Evolutionary conservation across 257 asterid species (phyloP), one percentile per base, ranked within the genome.

Genomic region (Ilex asprella): DNA sequence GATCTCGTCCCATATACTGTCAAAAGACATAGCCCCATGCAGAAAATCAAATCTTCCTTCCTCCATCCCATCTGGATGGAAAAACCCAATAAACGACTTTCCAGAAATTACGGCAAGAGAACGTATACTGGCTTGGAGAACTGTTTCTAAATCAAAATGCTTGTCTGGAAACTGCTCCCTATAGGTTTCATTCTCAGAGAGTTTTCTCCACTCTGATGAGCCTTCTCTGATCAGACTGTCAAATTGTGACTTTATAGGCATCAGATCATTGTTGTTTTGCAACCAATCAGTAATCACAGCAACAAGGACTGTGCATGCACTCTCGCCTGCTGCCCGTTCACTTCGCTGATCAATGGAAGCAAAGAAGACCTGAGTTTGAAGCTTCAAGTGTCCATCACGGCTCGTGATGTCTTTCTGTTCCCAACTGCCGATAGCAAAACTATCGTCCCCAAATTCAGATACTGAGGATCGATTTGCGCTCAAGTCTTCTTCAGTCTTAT

Each of bases 241-340:
- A 30, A 92, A 92, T 72, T 92, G 98, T 0, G 98, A 92, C 70
- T 86, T 89, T 57, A 92, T 74, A 46, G 98, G 98, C 98, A 88
- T 83, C 66, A 78, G 89, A 60, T 78, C 75, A 31, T 31, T 70
- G 68, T 89, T 86, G 55, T 65, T 74, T 65, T 86, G 98, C 67
- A 92, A 71, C 98, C 98, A 92, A 72, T 92, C 87, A 14, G 97
- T 95, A 39, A 92, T 76, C 16, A 92, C 95, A 39, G 98, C 95
- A 39, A 92, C 98, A 11, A 92, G 95, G 46, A 88, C 93, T 3
- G 98, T 92, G 66, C 97, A 92, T 39, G 98, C 98, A 53, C 98
- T 86, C 73, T 81, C 98, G 30, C 98, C 97, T 2, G 97, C 95
- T 10, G 97, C 98, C 61, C 69, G 41, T 2, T 35, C 41, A 1